Conservation (phyloP, 257 asterid genomes). For the Sherardia arvensis region DNA sequence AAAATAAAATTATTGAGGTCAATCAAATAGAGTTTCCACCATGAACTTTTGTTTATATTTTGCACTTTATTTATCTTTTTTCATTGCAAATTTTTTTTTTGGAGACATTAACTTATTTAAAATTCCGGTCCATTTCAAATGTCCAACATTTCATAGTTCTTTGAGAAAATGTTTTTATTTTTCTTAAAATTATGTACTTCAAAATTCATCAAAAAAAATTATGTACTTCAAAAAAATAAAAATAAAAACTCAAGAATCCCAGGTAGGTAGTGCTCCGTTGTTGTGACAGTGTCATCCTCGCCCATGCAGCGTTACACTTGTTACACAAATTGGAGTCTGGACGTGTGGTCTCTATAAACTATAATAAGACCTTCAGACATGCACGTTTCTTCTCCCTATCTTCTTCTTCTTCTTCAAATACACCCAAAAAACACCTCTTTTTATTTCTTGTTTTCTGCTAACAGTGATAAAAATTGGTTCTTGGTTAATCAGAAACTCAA, state of each 20-base stretch:
- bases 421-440: neutral
- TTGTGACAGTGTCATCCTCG: neutral
- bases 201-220: no score
- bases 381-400: neutral
- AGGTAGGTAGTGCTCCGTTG: neutral
- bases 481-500: neutral
- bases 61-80: no score
- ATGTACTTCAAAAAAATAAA: neutral
- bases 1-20: no score
- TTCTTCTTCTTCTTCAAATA: neutral
- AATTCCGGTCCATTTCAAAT: no score
- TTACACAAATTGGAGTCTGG: neutral
- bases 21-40: no score
- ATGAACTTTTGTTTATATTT: no score
- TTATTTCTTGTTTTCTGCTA: neutral
- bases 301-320: conserved; percentile 10
- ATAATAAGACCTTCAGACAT: neutral
- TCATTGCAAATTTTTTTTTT: no score
- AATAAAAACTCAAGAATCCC: neutral
- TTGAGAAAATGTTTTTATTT: no score
- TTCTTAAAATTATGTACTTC: no score
- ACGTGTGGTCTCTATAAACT: neutral
- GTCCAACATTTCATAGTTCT: no score
- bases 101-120: no score
- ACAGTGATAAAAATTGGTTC: neutral